These are phyloP conservation scores for Fraxinus anomala DNA, from an alignment of 257 asterid genomes.

Conservation along the genomic window DNA sequence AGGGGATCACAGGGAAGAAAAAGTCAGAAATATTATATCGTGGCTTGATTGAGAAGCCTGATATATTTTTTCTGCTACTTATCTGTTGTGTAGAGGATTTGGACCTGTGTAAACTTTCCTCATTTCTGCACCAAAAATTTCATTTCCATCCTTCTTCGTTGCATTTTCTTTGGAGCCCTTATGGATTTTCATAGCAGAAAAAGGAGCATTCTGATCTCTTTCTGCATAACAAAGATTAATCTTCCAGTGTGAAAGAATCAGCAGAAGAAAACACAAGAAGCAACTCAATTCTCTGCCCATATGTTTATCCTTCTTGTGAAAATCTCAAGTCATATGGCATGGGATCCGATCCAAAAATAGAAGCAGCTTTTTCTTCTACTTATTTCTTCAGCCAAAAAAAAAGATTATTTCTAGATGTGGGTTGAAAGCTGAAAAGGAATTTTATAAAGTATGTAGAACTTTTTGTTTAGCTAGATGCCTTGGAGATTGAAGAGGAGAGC, in stretches of 20 bases:
- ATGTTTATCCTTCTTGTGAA: constrained; percentile 28
- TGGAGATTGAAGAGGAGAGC: constrained; percentile 36
- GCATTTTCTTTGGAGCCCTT: constrained; percentile 17
- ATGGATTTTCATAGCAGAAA: constrained; percentile 27
- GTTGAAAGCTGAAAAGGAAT: neutral
- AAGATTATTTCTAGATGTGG: constrained; percentile 13
- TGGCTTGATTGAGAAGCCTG: constrained; percentile 27
- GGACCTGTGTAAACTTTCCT: constrained; percentile 55
- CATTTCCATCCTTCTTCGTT: constrained; percentile 8
- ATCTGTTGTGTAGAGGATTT: constrained; percentile 59
- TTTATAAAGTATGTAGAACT: constrained; percentile 8
- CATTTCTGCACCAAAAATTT: constrained; percentile 40
- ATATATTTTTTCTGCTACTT: constrained; percentile 23
- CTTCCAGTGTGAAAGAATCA: constrained; percentile 44
- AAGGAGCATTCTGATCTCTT: constrained; percentile 35
- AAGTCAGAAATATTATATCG: constrained; percentile 7
- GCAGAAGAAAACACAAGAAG: constrained; percentile 44
- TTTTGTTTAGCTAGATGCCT: constrained; percentile 23
- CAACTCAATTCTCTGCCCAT: constrained; percentile 48
- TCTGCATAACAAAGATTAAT: constrained; percentile 40
- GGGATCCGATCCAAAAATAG: neutral
- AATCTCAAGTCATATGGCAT: constrained; percentile 35
- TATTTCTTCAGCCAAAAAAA: constrained; percentile 1
- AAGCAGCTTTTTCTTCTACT: neutral
- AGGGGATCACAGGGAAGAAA: neutral